phyloP scores from a whole-genome alignment of 352 stramenopile species.

The Globisporangium viniferum region DNA sequence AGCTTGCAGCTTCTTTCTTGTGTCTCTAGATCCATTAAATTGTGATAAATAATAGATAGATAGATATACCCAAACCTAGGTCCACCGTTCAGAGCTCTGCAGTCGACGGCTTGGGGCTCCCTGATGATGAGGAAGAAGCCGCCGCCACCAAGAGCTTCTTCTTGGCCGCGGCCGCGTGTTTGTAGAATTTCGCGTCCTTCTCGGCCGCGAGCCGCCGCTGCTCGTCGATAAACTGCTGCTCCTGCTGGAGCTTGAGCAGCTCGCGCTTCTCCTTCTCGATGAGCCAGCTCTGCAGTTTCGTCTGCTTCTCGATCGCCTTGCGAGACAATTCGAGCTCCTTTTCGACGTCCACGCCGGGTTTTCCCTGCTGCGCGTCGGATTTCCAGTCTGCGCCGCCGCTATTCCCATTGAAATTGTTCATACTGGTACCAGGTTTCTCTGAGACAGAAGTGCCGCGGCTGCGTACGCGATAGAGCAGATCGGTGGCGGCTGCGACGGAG shows the following conservation, averaged over 20 bases:
- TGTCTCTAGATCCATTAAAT: slow-evolving; percentile 4
- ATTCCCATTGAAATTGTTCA: background rate
- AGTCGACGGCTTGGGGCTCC: slow-evolving; percentile 24
- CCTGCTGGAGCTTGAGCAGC: slow-evolving; percentile 73
- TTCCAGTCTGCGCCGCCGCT: slow-evolving; percentile 32
- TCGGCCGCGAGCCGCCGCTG: slow-evolving; percentile 53
- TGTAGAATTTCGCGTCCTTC: slow-evolving; percentile 79
- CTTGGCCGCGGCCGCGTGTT: slow-evolving; percentile 67
- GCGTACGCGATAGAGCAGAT: slow-evolving; percentile 67
- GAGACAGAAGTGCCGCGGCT: slow-evolving; percentile 24
- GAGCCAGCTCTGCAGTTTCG: slow-evolving; percentile 87
- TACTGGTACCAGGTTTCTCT: slow-evolving; percentile 13
- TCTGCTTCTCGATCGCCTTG: slow-evolving; percentile 88
- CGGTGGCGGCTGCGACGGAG: slow-evolving; percentile 19
- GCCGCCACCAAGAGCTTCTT: slow-evolving; percentile 45
- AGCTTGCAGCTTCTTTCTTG: background rate
- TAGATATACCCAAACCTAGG: slow-evolving; percentile 1
- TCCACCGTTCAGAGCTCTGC: slow-evolving; percentile 23
- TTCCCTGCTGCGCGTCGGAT: slow-evolving; percentile 29
- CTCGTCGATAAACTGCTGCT: slow-evolving; percentile 78
- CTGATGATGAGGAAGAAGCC: slow-evolving; percentile 1
- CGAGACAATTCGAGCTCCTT: slow-evolving; percentile 64
- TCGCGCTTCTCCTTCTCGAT: slow-evolving; percentile 87
- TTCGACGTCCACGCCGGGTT: slow-evolving; percentile 44
- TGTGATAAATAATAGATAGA: slow-evolving; percentile 23